These are phyloP conservation scores for Phytomonas francai DNA, from an alignment of 208 protist species.

Conservation along the genomic window DNA sequence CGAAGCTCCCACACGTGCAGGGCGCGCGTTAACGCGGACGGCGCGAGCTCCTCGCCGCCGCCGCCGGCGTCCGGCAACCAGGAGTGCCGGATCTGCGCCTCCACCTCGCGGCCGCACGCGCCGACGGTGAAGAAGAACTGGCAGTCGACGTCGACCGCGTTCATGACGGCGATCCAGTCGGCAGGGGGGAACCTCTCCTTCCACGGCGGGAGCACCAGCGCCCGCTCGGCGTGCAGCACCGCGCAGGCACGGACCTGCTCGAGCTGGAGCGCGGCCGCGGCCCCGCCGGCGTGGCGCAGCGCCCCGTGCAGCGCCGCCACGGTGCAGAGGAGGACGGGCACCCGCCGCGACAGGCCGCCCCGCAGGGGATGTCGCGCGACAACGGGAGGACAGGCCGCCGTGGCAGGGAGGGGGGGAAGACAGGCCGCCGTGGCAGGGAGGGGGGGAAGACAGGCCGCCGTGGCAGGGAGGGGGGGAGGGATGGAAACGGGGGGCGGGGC, in stretches of 20 bases:
- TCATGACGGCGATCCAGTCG: constrained; percentile 57
- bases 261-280: constrained; percentile 33
- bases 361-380: constrained; percentile 18
- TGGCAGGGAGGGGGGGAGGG: not conserved
- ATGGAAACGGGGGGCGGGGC: not conserved
- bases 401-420: too few relatives aligned
- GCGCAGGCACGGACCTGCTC: constrained; percentile 50
- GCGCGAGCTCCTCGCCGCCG: too few relatives aligned
- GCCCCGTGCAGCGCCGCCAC: constrained; percentile 30
- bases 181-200: constrained; percentile 14
- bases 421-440: not conserved
- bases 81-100: constrained; percentile 30
- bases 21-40: too few relatives aligned
- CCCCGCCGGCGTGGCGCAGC: constrained; percentile 20
- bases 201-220: constrained; percentile 29
- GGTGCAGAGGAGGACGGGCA: constrained; percentile 47
- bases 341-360: constrained; percentile 22
- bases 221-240: constrained; percentile 34
- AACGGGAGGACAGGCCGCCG: not conserved
- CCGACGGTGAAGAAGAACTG: constrained; percentile 53
- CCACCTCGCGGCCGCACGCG: constrained; percentile 23
- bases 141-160: constrained; percentile 72
- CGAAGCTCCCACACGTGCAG: constrained; percentile 22
- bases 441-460: not conserved
- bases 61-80: constrained; percentile 38